Evolutionary conservation across 768 basidiomycete species (phyloP).

Genomic region (Lanmaoa rubissima): DNA sequence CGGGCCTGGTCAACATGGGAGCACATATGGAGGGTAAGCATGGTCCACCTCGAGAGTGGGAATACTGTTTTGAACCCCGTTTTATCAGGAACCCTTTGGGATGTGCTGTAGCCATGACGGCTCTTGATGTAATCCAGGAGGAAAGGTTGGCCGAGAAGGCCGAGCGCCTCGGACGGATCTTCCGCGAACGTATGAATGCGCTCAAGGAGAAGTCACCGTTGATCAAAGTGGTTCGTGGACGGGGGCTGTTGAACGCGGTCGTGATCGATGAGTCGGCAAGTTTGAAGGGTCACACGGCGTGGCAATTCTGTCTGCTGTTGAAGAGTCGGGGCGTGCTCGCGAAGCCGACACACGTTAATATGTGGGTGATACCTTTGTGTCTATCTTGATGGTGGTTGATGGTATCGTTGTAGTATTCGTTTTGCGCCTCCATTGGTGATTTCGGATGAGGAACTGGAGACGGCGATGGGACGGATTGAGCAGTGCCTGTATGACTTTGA

Average conservation of each 20-base stretch:
- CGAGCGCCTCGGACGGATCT: constrained; percentile 70
- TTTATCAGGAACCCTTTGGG: constrained; percentile 80
- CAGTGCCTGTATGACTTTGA: constrained; percentile 82
- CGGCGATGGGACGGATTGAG: constrained; percentile 72
- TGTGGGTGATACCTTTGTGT: constrained; percentile 55
- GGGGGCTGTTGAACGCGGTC: constrained; percentile 88
- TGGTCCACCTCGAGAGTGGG: not conserved
- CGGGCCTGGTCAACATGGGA: constrained; percentile 92
- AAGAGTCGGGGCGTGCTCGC: constrained; percentile 91
- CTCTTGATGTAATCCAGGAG: constrained; percentile 85
- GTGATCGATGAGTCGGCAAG: constrained; percentile 87
- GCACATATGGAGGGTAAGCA: constrained; percentile 87
- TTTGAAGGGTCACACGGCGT: constrained; percentile 77
- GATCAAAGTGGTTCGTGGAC: constrained; percentile 77
- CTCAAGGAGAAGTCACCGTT: constrained; percentile 59
- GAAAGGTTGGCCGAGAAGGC: constrained; percentile 87
- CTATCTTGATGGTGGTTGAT: not conserved
- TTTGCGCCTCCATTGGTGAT: constrained; percentile 97
- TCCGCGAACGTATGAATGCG: constrained; percentile 62
- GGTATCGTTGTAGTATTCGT: constrained; percentile 62
- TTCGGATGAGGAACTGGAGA: constrained; percentile 76
- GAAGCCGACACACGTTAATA: constrained; percentile 95
- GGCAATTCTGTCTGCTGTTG: constrained; percentile 92
- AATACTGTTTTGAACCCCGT: not conserved
- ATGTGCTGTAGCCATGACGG: constrained; percentile 93